Evolutionary conservation across 2,329 filamentous ascomycete species (phyloP), one percentile per base, ranked within the genome.

Genomic region (Colletotrichum spaethianum): DNA sequence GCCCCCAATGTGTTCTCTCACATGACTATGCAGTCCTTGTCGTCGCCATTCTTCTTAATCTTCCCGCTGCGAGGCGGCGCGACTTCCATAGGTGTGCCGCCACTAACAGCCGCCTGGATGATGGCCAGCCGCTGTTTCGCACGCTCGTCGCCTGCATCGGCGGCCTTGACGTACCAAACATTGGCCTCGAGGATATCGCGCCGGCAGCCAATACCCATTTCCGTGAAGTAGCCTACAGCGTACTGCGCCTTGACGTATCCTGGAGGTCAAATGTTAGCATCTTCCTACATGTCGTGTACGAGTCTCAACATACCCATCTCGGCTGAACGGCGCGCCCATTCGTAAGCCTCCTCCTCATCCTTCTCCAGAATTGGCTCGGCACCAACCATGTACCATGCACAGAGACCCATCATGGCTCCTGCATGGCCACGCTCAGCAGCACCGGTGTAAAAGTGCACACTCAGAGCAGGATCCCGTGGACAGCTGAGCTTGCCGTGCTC

Each of bases 351-450:
- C 76, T 93, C 93, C 81, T 98, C 96, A 77, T 99, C 96, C 83
- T 96, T 98, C 73, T 98, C 95, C 28, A 99, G 84, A 18, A 98
- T 91, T 0, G 95, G 95, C 76, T 95, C 93, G 1, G 96, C 96
- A 14, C 96, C 96, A 50, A 98, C 93, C 88, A 98, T 93, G 82
- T 98, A 99, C 96, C 96, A 99, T 14, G 96, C 96, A 82, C 96
- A 99, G 11, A 99, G 87, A 5, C 96, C 96, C 95, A 99, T 98
- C 95, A 98, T 98, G 59, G 95, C 96, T 59, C 91, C 89, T 0
- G 95, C 88, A 78, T 98, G 93, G 1, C 94, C 94, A 56, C 89
- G 88, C 78, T 97, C 93, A 2, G 96, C 96, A 16, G 96, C 96
- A 33, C 92, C 93, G 1, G 96, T 99, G 84, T 99, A 99, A 80